Base-by-base conservation (phyloP, 495 filamentous ascomycete species). In the Jackrogersella multiformis region DNA sequence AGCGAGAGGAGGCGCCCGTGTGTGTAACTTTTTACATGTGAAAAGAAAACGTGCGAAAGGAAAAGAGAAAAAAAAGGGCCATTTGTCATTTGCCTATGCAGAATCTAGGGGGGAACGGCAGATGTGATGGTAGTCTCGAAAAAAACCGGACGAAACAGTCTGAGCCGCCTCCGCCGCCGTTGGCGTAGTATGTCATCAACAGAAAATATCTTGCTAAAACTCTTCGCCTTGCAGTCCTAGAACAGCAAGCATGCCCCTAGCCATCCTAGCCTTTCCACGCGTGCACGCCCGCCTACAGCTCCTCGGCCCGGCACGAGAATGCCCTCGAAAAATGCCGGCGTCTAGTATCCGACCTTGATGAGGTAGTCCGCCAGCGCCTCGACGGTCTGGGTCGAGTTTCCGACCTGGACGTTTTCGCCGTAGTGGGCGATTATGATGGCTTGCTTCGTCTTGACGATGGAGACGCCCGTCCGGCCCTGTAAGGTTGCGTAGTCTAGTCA, bases 401-500 rank as follows among this genome's bases (percentile, higher is more conserved):
- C 89, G 23, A 89, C 89, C 71, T 88, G 82, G 39, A 85, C 78
- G 36, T 66, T 76, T 75, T 96, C 93, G 71, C 82, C 83, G 84
- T 97, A 90, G 82, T 97, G 92, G 69, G 85, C 89, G 76, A 99
- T 79, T 73, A 99, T 87, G 74, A 97, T 85, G 71, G 92, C 90
- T 79, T 94, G 90, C 53, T 79, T 87, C 67, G 94, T 94, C 82
- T 93, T 94, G 75, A 89, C 87, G 69, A 92, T 84, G 72, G 89
- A 79, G 69, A 95, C 77, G 60, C 95, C 95, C 69, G 87, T 87
- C 80, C 89, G 92, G 69, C 90, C 92, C 93, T 98, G 65, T 42
- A 54, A 38, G 34, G 39, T 39, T 45, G 15, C 53, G 21, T 36
- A 64, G 28, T 32, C 24, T 0, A 34, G 30, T 58, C 16, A 64